Evolutionary conservation across 2,329 filamentous ascomycete genomes (phyloP).

Genomic region (Penicillium sp.): DNA sequence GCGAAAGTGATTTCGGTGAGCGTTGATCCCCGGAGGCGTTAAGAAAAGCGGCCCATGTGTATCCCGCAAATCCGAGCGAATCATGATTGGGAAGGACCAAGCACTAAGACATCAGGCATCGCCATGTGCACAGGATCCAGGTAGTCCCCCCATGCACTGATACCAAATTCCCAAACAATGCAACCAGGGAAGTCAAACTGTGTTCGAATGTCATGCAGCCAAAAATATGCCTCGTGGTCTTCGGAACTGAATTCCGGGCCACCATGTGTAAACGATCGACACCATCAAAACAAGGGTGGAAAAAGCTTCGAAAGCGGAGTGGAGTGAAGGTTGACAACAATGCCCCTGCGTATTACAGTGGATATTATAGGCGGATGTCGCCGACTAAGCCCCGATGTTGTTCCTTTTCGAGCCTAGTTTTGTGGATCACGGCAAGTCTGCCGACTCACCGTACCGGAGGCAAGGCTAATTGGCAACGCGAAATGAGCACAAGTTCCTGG

Average conservation of each 20-base stretch:
- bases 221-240: not conserved
- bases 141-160: not conserved
- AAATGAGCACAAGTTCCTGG: not conserved
- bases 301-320: not conserved
- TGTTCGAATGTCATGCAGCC: not conserved
- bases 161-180: not conserved
- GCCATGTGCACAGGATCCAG: not conserved
- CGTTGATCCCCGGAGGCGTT: not conserved
- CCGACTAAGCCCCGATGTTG: not conserved
- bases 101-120: not conserved
- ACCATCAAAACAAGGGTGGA: not conserved
- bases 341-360: not conserved
- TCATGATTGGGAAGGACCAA: not conserved
- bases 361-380: not conserved
- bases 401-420: not conserved
- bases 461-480: not conserved
- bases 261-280: not conserved
- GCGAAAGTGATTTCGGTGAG: not conserved
- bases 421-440: not conserved
- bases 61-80: not conserved
- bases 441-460: not conserved
- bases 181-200: not conserved
- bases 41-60: no score
- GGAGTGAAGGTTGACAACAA: not conserved
- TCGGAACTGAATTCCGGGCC: not conserved